phyloP scores from a whole-genome alignment of 1,139 yeast genomes.

The Saccharomyces hybrid region DNA sequence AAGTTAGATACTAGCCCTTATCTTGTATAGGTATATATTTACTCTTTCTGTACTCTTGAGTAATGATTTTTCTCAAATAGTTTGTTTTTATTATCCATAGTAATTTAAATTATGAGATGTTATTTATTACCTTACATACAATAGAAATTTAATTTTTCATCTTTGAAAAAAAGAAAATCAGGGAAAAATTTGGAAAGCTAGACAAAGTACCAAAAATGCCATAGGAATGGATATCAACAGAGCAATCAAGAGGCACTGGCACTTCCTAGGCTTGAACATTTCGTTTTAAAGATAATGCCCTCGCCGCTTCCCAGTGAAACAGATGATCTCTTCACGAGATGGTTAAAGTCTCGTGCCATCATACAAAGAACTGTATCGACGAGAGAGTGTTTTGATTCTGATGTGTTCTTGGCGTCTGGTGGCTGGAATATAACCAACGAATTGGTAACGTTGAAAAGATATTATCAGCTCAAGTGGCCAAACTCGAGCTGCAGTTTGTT shows the following conservation, averaged over 20 bases:
- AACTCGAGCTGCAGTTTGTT: not conserved
- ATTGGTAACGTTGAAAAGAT: conserved; percentile 1
- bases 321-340: conserved; percentile 3
- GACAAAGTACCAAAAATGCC: not conserved
- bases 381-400: conserved; percentile 2
- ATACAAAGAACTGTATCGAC: not conserved
- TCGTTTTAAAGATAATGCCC: not conserved
- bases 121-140: not conserved
- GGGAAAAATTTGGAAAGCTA: not conserved
- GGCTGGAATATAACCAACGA: conserved; percentile 2
- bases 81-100: not conserved
- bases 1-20: conserved; percentile 48
- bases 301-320: not conserved
- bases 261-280: not conserved
- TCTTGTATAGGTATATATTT: not conserved
- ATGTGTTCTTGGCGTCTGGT: conserved; percentile 2
- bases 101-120: not conserved
- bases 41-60: not conserved
- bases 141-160: not conserved
- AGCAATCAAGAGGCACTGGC: not conserved
- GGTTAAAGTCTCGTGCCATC: conserved; percentile 7
- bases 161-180: not conserved
- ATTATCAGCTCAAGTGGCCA: conserved; percentile 1
- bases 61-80: too few relatives aligned
- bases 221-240: not conserved